Conservation (phyloP, 352 stramenopile species). For the Peronospora tabacina region DNA sequence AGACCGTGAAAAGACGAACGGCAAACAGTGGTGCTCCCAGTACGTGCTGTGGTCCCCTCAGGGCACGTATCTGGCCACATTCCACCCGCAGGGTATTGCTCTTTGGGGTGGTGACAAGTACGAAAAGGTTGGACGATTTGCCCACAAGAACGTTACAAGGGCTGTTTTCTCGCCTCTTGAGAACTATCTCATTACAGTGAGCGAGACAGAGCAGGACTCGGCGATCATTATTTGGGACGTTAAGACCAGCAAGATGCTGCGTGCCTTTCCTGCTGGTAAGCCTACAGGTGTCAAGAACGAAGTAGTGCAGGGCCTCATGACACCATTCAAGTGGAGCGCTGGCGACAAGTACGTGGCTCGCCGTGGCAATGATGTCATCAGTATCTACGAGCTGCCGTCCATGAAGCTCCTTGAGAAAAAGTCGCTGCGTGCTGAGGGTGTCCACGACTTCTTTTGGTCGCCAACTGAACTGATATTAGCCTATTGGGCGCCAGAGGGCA, state of each 20-base stretch:
- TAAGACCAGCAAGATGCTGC: constrained; percentile 82
- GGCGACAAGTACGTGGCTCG: constrained; percentile 94
- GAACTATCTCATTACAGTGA: constrained; percentile 96
- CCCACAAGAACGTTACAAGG: constrained; percentile 92
- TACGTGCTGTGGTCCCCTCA: constrained; percentile 97
- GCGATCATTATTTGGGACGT: constrained; percentile 97
- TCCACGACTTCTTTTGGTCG: constrained; percentile 97
- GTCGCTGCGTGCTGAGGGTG: constrained; percentile 90
- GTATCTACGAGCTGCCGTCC: constrained; percentile 92
- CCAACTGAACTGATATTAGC: constrained; percentile 91
- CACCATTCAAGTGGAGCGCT: constrained; percentile 92
- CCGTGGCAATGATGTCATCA: constrained; percentile 89
- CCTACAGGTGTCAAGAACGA: constrained; percentile 60
- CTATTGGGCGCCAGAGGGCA: constrained; percentile 95
- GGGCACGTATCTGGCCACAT: constrained; percentile 96
- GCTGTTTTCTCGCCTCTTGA: constrained; percentile 94
- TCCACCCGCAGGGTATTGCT: constrained; percentile 94
- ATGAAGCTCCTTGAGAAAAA: constrained; percentile 98
- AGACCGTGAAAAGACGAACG: constrained; percentile 91
- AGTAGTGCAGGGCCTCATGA: constrained; percentile 75
- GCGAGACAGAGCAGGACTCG: constrained; percentile 89
- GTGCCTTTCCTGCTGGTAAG: constrained; percentile 76
- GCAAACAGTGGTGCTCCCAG: constrained; percentile 96
- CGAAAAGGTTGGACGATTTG: constrained; percentile 95
- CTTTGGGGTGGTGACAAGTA: constrained; percentile 96